A percentile compares a stretch with the other conserved stretches of the same genome.
Evolutionary conservation across 441 rosid species (phyloP).

Genomic region (Pelargonium citronellum): DNA sequence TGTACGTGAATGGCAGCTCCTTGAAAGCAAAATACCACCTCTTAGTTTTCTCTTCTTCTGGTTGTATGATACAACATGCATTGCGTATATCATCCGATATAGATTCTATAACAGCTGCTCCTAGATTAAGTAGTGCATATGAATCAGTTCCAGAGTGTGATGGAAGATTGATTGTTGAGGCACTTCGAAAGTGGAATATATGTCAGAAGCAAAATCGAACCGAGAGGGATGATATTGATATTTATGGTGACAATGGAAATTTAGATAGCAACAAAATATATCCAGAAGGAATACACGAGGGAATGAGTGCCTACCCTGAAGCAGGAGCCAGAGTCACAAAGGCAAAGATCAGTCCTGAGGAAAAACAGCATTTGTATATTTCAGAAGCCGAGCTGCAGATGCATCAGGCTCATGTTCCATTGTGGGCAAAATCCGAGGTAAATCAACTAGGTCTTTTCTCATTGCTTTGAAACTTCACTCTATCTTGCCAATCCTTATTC

Average conservation of each 20-base stretch:
- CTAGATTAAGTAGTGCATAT: constrained; percentile 32
- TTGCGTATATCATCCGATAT: constrained; percentile 35
- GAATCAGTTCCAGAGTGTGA: constrained; percentile 56
- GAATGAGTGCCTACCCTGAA: constrained; percentile 33
- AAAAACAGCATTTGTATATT: constrained; percentile 58
- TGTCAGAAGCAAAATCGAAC: constrained; percentile 65
- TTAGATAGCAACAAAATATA: constrained; percentile 55
- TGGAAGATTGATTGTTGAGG: constrained; percentile 57
- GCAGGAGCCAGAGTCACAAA: constrained; percentile 25
- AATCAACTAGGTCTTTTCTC: not conserved
- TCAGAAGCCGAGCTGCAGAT: constrained; percentile 70
- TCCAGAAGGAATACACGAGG: constrained; percentile 51
- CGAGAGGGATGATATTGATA: constrained; percentile 70
- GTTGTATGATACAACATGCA: constrained; percentile 68
- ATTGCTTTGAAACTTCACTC: too few relatives aligned
- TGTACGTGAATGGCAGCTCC: constrained; percentile 29
- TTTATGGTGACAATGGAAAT: constrained; percentile 71
- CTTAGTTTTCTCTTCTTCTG: constrained; percentile 73
- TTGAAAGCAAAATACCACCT: constrained; percentile 48
- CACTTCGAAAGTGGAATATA: constrained; percentile 77
- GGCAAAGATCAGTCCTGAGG: constrained; percentile 34
- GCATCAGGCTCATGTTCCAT: constrained; percentile 43
- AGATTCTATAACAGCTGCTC: constrained; percentile 27
- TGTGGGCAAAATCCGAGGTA: constrained; percentile 70
- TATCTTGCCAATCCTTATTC: constrained; percentile 15